Evolutionary conservation across 2,329 filamentous ascomycete species (phyloP).

Genomic region (Fusarium nisikadoi): DNA sequence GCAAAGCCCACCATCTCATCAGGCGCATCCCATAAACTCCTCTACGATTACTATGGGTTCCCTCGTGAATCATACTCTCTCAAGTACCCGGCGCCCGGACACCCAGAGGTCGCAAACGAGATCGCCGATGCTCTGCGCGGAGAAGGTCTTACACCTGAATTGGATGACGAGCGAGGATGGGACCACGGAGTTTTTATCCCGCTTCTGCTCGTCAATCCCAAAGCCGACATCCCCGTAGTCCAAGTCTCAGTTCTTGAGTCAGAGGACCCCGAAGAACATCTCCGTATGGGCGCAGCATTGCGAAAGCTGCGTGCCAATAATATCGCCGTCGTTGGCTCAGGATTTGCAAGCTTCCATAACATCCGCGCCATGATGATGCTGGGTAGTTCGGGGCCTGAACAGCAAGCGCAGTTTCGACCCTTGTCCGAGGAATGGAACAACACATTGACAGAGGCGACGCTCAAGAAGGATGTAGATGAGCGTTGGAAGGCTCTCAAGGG

Average conservation of each 20-base stretch:
- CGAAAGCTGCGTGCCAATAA: constrained; percentile 60
- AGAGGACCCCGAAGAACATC: constrained; percentile 61
- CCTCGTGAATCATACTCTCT: constrained; percentile 65
- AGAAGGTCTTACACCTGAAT: constrained; percentile 56
- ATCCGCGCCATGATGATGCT: constrained; percentile 58
- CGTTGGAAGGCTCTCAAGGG: constrained; percentile 53
- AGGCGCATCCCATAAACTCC: constrained; percentile 57
- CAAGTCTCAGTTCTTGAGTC: constrained; percentile 65
- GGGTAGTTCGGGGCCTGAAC: constrained; percentile 34
- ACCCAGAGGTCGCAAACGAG: constrained; percentile 62
- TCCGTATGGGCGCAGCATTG: constrained; percentile 65
- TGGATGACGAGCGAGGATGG: constrained; percentile 60
- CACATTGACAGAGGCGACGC: constrained; percentile 55
- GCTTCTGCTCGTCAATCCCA: constrained; percentile 63
- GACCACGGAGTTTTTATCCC: constrained; percentile 71
- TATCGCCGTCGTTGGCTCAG: constrained; percentile 69
- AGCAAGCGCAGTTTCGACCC: constrained; percentile 40
- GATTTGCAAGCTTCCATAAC: constrained; percentile 69
- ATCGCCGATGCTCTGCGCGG: constrained; percentile 57
- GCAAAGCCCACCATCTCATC: constrained; percentile 62
- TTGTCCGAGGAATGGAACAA: constrained; percentile 57
- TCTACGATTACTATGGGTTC: constrained; percentile 71
- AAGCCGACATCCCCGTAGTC: constrained; percentile 64
- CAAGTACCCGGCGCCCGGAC: constrained; percentile 66
- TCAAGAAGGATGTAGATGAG: constrained; percentile 47